These are phyloP conservation scores for Lactuca saligna DNA, from an alignment of 129 eudicot genomes.

Conservation along the genomic window DNA sequence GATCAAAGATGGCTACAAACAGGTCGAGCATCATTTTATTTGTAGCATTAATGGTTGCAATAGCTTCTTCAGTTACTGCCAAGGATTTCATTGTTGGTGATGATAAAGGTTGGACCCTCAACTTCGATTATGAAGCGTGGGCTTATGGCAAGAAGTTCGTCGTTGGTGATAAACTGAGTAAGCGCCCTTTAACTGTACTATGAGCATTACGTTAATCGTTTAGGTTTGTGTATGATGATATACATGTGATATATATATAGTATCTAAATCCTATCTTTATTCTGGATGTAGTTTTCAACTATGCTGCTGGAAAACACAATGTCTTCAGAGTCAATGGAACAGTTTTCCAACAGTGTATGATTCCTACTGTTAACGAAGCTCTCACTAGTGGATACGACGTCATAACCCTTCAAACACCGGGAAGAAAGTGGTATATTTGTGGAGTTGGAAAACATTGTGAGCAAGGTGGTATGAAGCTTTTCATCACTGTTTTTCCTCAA, in stretches of 20 bases:
- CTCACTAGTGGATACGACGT: conserved; percentile 3
- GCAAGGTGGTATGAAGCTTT: not conserved
- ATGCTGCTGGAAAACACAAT: conserved; percentile 12
- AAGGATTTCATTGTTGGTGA: conserved; percentile 31
- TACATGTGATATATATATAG: not conserved
- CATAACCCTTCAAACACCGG: not conserved
- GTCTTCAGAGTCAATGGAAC: conserved; percentile 2
- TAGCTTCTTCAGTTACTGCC: conserved; percentile 15
- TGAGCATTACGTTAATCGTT: no score
- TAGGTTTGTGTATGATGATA: no score
- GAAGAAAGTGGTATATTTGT: conserved; percentile 13
- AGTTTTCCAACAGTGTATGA: not conserved
- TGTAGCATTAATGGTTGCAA: not conserved
- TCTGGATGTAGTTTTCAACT: conserved; percentile 13
- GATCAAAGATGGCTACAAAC: conserved; percentile 15
- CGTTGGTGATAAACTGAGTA: conserved; percentile 40
- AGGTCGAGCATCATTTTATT: conserved; percentile 11
- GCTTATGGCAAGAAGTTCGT: conserved; percentile 30
- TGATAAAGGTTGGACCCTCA: conserved; percentile 30
- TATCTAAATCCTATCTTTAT: not conserved
- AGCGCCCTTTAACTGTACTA: not conserved
- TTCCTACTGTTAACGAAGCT: not conserved
- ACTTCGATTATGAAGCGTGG: conserved; percentile 31
- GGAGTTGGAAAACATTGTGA: conserved; percentile 16
- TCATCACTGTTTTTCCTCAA: not conserved